These are phyloP conservation scores for Bacterosira constricta DNA, from an alignment of 108 stramenopile genomes.

Conservation along the genomic window DNA sequence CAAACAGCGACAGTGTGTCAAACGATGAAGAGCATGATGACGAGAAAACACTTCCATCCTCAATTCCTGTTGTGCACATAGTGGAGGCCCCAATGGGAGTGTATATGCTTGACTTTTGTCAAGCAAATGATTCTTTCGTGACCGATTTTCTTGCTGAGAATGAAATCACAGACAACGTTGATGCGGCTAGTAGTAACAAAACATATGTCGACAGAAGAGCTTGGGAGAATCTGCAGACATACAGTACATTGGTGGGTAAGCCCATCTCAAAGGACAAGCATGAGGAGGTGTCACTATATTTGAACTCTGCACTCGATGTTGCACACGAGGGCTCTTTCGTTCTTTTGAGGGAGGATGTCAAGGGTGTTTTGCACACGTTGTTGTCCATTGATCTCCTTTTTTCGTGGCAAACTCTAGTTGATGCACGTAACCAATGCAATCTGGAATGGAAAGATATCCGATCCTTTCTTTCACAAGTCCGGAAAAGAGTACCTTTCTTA, in stretches of 20 bases:
- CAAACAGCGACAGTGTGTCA: neutral
- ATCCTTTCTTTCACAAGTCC: neutral
- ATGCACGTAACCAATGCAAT: neutral
- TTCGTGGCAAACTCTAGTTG: neutral
- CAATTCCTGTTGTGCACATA: neutral
- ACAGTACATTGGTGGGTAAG: neutral
- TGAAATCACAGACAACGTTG: neutral
- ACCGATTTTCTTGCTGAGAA: neutral
- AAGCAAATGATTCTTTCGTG: neutral
- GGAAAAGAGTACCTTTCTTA: neutral
- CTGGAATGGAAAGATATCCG: constrained; percentile 16
- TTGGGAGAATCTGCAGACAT: neutral
- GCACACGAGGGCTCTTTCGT: neutral
- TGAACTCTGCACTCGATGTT: neutral
- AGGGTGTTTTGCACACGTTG: neutral
- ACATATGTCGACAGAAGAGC: neutral
- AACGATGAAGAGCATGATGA: neutral
- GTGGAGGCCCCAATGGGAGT: neutral
- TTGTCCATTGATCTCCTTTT: neutral
- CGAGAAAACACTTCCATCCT: too few species aligned
- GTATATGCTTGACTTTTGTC: constrained; percentile 13
- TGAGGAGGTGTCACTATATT: neutral
- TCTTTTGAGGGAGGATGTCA: neutral
- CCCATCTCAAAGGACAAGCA: neutral
- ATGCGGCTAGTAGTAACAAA: neutral